Evolutionary conservation across 2,329 filamentous ascomycete genomes (phyloP).

Genomic region (Fragosphaeria purpurea): DNA sequence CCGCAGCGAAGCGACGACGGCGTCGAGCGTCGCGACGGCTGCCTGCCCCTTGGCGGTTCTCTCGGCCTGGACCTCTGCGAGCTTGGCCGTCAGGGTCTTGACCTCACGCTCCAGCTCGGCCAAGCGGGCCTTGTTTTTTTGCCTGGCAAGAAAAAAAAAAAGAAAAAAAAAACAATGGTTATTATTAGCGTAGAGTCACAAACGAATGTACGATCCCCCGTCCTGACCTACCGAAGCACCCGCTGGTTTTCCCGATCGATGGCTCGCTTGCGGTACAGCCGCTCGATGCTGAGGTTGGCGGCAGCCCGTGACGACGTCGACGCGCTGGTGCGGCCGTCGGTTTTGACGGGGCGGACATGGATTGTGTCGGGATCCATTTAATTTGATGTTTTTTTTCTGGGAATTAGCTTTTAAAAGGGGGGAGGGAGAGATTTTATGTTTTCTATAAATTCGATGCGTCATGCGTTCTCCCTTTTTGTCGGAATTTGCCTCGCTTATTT

Average conservation of each 20-base stretch:
- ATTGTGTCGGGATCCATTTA: constrained; percentile 1
- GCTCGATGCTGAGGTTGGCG: constrained; percentile 9
- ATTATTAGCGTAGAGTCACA: too few relatives aligned
- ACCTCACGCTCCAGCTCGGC: constrained; percentile 9
- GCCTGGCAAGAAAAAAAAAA: not conserved
- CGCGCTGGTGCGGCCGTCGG: constrained; percentile 5
- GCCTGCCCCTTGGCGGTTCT: constrained; percentile 4
- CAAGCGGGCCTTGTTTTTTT: constrained; percentile 11
- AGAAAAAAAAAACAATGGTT: not conserved
- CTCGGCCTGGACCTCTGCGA: constrained; percentile 7
- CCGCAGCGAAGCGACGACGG: constrained; percentile 6
- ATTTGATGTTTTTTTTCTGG: not conserved
- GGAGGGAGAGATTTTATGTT: not conserved
- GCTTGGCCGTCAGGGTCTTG: constrained; percentile 1
- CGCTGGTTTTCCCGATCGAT: constrained; percentile 12
- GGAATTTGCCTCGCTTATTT: not conserved
- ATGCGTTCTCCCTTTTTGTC: not conserved
- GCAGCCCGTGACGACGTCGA: constrained; percentile 6
- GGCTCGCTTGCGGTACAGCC: constrained; percentile 10
- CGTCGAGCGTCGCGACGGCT: constrained; percentile 2
- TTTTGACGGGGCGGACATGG: constrained; percentile 7
- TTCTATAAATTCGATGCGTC: not conserved
- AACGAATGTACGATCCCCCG: not conserved
- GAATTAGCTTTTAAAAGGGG: not conserved
- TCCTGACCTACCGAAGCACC: constrained; percentile 3